phyloP scores from a whole-genome alignment of 2,329 filamentous ascomycete genomes.

The Phyllachora maydis region DNA sequence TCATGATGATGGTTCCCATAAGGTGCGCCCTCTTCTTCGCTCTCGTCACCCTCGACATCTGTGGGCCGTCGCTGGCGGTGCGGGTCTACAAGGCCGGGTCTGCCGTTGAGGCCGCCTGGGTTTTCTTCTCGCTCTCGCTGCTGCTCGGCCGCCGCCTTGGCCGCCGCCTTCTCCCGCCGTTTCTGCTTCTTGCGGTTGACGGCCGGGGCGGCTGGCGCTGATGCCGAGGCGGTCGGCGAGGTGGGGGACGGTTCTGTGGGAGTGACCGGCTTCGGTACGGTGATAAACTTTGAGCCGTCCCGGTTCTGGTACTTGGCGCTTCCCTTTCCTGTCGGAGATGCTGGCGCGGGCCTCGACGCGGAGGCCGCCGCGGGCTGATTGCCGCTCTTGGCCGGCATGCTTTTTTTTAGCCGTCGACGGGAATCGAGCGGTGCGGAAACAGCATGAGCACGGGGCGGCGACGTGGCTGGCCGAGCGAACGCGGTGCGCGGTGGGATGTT shows the following conservation, averaged over 20 bases:
- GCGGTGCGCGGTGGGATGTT: too few relatives aligned
- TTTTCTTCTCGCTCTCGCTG: slow-evolving; percentile 11
- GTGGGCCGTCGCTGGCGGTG: too few relatives aligned
- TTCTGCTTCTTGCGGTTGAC: slow-evolving; percentile 95
- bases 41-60: slow-evolving; percentile 32
- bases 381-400: slow-evolving; percentile 15
- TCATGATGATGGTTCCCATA: too few relatives aligned
- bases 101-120: slow-evolving; percentile 21
- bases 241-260: slow-evolving; percentile 30
- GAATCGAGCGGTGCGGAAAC: slow-evolving; percentile 1
- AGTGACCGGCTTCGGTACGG: slow-evolving; percentile 32
- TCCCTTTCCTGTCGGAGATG: slow-evolving; percentile 27
- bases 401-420: too few relatives aligned
- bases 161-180: slow-evolving; percentile 68
- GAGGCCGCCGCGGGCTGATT: slow-evolving; percentile 8
- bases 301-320: slow-evolving; percentile 46
- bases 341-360: slow-evolving; percentile 15
- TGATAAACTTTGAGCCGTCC: slow-evolving; percentile 50
- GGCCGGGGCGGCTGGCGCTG: slow-evolving; percentile 11
- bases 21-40: slow-evolving; percentile 29
- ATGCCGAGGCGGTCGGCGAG: slow-evolving; percentile 22
- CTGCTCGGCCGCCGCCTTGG: slow-evolving; percentile 36
- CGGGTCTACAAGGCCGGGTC: too few relatives aligned
- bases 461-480: too few relatives aligned
- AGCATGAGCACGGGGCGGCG: neutral